phyloP scores from a whole-genome alignment of 495 filamentous ascomycete genomes.

The Penicillium canariense region DNA sequence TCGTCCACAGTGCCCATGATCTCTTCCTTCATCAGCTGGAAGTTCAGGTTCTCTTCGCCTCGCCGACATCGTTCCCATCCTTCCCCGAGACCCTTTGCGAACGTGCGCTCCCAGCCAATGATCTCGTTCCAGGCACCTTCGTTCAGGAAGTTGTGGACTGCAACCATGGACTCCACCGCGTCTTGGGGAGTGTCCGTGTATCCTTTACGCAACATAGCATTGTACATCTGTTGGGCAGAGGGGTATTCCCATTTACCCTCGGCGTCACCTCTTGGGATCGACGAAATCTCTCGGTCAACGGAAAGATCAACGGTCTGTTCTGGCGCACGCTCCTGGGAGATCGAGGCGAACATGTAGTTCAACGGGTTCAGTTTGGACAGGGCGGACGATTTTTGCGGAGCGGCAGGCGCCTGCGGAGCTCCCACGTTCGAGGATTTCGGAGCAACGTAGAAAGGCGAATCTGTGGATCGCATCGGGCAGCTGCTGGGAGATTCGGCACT shows the following conservation, averaged over 20 bases:
- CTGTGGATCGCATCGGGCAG: conserved; percentile 52
- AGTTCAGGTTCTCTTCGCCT: conserved; percentile 63
- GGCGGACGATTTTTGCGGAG: conserved; percentile 39
- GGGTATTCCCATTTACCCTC: conserved; percentile 94
- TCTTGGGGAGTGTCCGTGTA: conserved; percentile 91
- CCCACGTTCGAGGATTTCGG: conserved; percentile 26
- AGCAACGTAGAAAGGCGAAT: conserved; percentile 41
- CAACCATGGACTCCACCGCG: conserved; percentile 95
- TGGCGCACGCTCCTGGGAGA: conserved; percentile 74
- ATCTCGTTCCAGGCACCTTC: conserved; percentile 97
- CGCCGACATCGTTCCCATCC: conserved; percentile 74
- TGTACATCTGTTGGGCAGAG: conserved; percentile 99
- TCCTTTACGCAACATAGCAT: conserved; percentile 91
- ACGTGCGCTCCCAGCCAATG: conserved; percentile 84
- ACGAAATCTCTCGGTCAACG: conserved; percentile 72
- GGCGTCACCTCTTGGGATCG: conserved; percentile 77
- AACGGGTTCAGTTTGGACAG: conserved; percentile 82
- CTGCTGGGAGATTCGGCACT: conserved; percentile 43
- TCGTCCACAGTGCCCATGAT: conserved; percentile 38
- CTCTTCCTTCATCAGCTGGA: conserved; percentile 39
- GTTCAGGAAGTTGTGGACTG: conserved; percentile 96
- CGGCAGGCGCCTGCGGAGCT: conserved; percentile 25
- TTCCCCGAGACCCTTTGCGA: conserved; percentile 62
- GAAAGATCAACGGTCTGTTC: conserved; percentile 71
- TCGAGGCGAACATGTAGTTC: conserved; percentile 90